Conservation (phyloP, 345 rosid species). For the Eucalyptus shirleyi region DNA sequence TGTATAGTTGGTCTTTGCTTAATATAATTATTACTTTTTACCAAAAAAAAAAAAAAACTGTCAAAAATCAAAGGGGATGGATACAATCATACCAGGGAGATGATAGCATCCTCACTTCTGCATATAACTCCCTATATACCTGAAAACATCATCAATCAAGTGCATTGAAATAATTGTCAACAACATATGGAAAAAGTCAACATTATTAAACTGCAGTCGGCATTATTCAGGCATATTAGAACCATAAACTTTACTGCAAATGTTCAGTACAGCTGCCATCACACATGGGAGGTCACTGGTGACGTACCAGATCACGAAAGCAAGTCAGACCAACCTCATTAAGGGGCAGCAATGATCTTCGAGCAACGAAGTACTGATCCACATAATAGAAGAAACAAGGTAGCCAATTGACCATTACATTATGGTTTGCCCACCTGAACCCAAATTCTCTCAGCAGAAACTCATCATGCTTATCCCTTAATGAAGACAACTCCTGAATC, state of each 20-base stretch:
- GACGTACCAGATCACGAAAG: constrained; percentile 41
- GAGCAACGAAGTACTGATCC: background rate
- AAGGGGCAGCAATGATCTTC: constrained; percentile 31
- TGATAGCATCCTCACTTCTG: constrained; percentile 36
- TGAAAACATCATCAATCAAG: background rate
- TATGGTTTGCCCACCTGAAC: background rate
- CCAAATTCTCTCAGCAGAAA: background rate
- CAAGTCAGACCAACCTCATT: constrained; percentile 43
- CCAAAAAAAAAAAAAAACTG: too few species aligned
- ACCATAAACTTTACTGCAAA: background rate
- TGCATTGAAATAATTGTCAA: background rate
- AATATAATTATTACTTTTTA: too few species aligned
- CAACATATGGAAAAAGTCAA: background rate
- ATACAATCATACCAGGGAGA: constrained; percentile 24
- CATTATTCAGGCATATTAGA: background rate
- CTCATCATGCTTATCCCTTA: background rate
- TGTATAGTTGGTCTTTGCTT: too few species aligned
- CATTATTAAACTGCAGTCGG: background rate
- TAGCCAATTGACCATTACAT: background rate
- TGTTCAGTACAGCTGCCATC: background rate
- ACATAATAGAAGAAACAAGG: background rate
- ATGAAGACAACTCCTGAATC: background rate
- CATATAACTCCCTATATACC: constrained; percentile 31
- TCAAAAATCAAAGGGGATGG: background rate
- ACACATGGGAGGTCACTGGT: background rate